phyloP scores from a whole-genome alignment of 257 asterid genomes.

The Nicotiana obtusifolia region DNA sequence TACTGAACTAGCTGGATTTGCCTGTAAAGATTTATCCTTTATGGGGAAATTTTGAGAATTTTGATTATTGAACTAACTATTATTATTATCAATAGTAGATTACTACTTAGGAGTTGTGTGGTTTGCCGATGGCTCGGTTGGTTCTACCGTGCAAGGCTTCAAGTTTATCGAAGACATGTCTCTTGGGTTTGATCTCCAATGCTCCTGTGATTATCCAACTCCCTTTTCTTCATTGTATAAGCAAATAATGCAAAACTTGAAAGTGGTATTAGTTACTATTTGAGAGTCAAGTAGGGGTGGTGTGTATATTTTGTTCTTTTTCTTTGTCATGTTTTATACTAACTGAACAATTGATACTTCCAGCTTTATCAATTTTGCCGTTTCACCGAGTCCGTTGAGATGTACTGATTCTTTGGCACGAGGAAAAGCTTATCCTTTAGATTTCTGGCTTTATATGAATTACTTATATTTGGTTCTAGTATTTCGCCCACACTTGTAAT shows the following conservation, averaged over 20 bases:
- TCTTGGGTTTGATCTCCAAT: slow-evolving; percentile 72
- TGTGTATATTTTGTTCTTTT: no score
- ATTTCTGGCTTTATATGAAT: neutral
- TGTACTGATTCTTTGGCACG: neutral
- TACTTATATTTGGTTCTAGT: neutral
- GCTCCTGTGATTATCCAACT: slow-evolving; percentile 65
- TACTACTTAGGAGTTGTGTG: slow-evolving; percentile 34
- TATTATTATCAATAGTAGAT: slow-evolving; percentile 16
- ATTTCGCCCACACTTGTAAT: neutral
- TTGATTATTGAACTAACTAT: neutral
- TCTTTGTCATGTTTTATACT: neutral
- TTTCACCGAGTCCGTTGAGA: neutral
- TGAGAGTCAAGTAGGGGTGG: neutral
- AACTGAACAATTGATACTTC: neutral
- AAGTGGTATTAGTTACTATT: neutral
- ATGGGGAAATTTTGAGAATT: neutral
- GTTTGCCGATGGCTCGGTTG: slow-evolving; percentile 71
- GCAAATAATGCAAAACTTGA: neutral
- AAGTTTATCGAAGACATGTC: slow-evolving; percentile 70
- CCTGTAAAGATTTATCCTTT: slow-evolving; percentile 3
- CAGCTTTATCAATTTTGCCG: neutral
- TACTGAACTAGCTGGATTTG: neutral
- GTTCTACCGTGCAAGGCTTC: slow-evolving; percentile 75
- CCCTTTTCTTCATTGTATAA: slow-evolving; percentile 9
- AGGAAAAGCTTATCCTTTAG: neutral